Percentiles rank a stretch among this genome's conserved stretches.
Evolutionary conservation across 2,329 filamentous ascomycete species (phyloP).

Genomic region (Fusarium sp.): DNA sequence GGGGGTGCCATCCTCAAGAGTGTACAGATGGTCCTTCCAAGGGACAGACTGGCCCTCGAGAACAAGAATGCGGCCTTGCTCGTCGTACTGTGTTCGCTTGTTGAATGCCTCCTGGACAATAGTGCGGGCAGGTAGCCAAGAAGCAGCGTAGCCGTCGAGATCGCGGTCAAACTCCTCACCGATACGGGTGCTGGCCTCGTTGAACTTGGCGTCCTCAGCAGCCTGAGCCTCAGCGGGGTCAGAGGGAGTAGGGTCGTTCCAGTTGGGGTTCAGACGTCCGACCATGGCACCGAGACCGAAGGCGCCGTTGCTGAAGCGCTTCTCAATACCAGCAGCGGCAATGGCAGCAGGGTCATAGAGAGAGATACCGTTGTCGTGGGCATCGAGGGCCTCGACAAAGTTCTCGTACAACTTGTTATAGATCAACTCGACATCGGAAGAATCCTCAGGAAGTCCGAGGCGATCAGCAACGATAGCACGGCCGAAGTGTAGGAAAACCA

Average conservation of each 20-base stretch:
- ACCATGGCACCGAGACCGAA: slow-evolving; percentile 90
- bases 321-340: slow-evolving; percentile 76
- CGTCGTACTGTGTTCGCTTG: slow-evolving; percentile 73
- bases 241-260: slow-evolving; percentile 72
- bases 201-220: slow-evolving; percentile 84
- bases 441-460: slow-evolving; percentile 65
- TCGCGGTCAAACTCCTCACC: slow-evolving; percentile 89
- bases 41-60: slow-evolving; percentile 82
- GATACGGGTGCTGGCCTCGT: slow-evolving; percentile 81
- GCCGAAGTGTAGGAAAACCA: slow-evolving; percentile 97
- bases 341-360: slow-evolving; percentile 79
- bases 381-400: slow-evolving; percentile 96
- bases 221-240: slow-evolving; percentile 69
- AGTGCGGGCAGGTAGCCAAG: slow-evolving; percentile 89
- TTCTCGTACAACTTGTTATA: slow-evolving; percentile 91
- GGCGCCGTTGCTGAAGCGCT: slow-evolving; percentile 84
- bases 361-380: slow-evolving; percentile 95
- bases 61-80: slow-evolving; percentile 82
- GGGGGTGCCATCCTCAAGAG: slow-evolving; percentile 74
- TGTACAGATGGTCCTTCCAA: slow-evolving; percentile 97
- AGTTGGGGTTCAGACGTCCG: slow-evolving; percentile 79
- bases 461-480: slow-evolving; percentile 77
- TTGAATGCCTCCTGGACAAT: slow-evolving; percentile 82
- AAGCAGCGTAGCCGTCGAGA: slow-evolving; percentile 76
- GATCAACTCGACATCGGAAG: slow-evolving; percentile 76